Evolutionary conservation across 2,329 filamentous ascomycete species (phyloP).

Genomic region (Lachnellula occidentalis): DNA sequence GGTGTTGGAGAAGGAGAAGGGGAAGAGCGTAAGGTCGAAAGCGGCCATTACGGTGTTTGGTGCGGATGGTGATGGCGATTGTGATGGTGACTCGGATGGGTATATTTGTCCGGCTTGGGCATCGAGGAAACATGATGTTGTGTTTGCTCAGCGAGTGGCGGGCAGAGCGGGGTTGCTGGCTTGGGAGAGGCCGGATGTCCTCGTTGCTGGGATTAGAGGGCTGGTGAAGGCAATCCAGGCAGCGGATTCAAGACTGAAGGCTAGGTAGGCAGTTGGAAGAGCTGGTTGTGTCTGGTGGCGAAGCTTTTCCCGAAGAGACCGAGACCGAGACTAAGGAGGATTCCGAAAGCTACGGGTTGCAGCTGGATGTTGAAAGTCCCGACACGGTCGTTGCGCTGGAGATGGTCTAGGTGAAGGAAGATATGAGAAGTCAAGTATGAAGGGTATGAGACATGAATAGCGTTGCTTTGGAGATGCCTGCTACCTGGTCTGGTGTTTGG

Average conservation of each 20-base stretch:
- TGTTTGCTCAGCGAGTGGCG: constrained; percentile 21
- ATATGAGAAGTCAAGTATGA: not conserved
- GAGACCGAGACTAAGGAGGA: not conserved
- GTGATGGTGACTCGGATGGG: not conserved
- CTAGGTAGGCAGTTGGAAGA: constrained; percentile 15
- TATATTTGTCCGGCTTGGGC: constrained; percentile 28
- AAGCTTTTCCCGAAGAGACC: constrained; percentile 3
- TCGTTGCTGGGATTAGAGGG: constrained; percentile 22
- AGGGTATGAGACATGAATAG: not conserved
- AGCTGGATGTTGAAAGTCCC: constrained; percentile 26
- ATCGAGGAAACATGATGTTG: constrained; percentile 15
- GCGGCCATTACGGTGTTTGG: constrained; percentile 25
- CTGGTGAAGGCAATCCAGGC: constrained; percentile 17
- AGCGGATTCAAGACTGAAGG: constrained; percentile 17
- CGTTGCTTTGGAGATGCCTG: not conserved
- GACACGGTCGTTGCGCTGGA: constrained; percentile 23
- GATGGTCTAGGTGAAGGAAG: constrained; percentile 2
- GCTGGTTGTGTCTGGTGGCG: constrained; percentile 11
- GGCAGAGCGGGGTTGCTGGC: constrained; percentile 20
- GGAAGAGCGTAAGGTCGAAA: constrained; percentile 2
- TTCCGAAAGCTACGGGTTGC: constrained; percentile 11
- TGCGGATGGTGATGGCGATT: constrained; percentile 5
- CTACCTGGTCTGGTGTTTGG: not conserved
- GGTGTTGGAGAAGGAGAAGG: constrained; percentile 4
- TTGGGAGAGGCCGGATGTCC: constrained; percentile 21